Evolutionary conservation across 1,139 yeast genomes (phyloP).

Genomic region (Pichia sp.): DNA sequence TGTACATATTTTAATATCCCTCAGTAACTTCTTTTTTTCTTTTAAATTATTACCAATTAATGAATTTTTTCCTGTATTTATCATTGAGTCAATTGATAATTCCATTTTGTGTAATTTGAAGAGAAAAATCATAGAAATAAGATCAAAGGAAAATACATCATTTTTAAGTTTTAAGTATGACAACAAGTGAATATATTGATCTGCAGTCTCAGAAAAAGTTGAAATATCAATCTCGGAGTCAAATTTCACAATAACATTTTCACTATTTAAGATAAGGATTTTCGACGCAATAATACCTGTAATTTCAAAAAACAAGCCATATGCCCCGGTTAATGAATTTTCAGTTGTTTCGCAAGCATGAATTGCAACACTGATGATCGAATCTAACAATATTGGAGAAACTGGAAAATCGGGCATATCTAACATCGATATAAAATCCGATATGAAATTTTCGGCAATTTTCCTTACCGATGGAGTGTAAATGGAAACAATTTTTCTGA

Average conservation of each 20-base stretch:
- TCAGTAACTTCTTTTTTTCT: conserved; percentile 1
- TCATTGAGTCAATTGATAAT: not conserved
- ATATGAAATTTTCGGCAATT: conserved; percentile 44
- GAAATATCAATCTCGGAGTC: conserved; percentile 11
- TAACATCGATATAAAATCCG: conserved; percentile 48
- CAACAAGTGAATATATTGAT: not conserved
- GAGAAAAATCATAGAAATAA: not conserved
- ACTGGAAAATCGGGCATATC: conserved; percentile 57
- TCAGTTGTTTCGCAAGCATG: conserved; percentile 12
- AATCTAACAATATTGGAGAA: conserved; percentile 26
- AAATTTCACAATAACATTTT: not conserved
- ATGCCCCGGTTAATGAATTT: conserved; percentile 34
- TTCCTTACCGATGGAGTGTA: conserved; percentile 36
- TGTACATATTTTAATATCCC: not conserved
- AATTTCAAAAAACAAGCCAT: conserved; percentile 47
- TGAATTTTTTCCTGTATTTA: not conserved
- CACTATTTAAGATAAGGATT: conserved; percentile 34
- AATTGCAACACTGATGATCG: conserved; percentile 32
- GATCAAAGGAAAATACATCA: not conserved
- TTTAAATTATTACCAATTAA: conserved; percentile 6
- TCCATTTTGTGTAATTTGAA: conserved; percentile 1
- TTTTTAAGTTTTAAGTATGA: conserved; percentile 1
- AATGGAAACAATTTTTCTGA: conserved; percentile 35
- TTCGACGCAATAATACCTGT: conserved; percentile 50
- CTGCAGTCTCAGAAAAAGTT: conserved; percentile 14